Evolutionary conservation across 2,329 filamentous ascomycete genomes (phyloP).

Genomic region (Arthrinium puccinioides): DNA sequence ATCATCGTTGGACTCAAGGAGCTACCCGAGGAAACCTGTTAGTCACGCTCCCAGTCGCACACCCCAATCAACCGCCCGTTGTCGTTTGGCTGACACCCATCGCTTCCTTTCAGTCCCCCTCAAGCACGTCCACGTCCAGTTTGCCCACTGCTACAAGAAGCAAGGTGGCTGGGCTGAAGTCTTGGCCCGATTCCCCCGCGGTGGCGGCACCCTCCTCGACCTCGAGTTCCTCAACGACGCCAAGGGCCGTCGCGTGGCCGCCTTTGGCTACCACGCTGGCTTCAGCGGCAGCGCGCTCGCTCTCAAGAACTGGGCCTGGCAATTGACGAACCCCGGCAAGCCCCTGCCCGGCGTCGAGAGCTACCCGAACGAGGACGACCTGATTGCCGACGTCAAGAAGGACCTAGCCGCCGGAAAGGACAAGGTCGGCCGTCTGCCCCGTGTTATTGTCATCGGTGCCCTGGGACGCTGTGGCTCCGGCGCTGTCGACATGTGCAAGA

Average conservation of each 20-base stretch:
- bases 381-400: constrained; percentile 69
- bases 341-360: constrained; percentile 58
- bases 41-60: constrained; percentile 16
- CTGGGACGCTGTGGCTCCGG: constrained; percentile 79
- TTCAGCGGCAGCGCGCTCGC: constrained; percentile 70
- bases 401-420: constrained; percentile 59
- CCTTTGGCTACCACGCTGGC: constrained; percentile 69
- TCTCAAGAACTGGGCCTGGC: constrained; percentile 76
- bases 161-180: constrained; percentile 75
- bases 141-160: constrained; percentile 69
- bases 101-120: constrained; percentile 48
- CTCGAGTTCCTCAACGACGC: constrained; percentile 75
- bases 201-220: constrained; percentile 72
- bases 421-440: constrained; percentile 56
- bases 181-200: constrained; percentile 70
- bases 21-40: constrained; percentile 62
- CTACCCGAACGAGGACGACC: constrained; percentile 67
- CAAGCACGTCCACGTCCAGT: constrained; percentile 66
- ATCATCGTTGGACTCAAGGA: constrained; percentile 75
- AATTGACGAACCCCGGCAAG: constrained; percentile 63
- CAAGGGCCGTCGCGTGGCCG: constrained; percentile 59
- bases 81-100: not conserved
- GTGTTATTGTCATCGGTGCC: constrained; percentile 77
- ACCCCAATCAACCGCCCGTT: not conserved
- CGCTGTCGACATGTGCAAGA: constrained; percentile 71